Conservation (phyloP, 2,329 filamentous ascomycete genomes). For the Sarocladium oryzae region DNA sequence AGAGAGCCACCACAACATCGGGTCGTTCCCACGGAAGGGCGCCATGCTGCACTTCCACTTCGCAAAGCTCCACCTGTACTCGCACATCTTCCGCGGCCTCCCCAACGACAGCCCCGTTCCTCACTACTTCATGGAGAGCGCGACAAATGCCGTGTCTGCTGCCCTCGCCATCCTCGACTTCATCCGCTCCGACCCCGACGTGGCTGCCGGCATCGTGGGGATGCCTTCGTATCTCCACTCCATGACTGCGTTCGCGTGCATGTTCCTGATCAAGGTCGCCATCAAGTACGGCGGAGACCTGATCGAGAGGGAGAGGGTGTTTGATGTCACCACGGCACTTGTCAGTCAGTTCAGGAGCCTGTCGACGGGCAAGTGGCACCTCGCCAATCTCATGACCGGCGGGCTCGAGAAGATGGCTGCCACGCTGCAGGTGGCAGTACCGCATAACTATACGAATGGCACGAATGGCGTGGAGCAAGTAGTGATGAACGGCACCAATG, state of each 20-base stretch:
- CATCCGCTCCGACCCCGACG: slow-evolving; percentile 34
- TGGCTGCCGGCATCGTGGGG: slow-evolving; percentile 32
- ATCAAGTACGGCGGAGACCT: slow-evolving; percentile 33
- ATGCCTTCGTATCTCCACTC: slow-evolving; percentile 46
- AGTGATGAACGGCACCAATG: slow-evolving; percentile 2
- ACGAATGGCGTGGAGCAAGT: slow-evolving; percentile 1
- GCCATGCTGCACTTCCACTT: slow-evolving; percentile 35
- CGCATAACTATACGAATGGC: not conserved
- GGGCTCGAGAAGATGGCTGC: slow-evolving; percentile 35
- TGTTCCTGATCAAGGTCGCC: slow-evolving; percentile 43
- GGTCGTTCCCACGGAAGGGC: slow-evolving; percentile 33
- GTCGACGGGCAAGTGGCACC: slow-evolving; percentile 36
- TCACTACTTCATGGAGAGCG: slow-evolving; percentile 27
- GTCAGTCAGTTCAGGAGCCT: slow-evolving; percentile 33
- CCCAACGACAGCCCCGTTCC: slow-evolving; percentile 26
- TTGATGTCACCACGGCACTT: slow-evolving; percentile 29
- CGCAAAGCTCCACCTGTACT: slow-evolving; percentile 35
- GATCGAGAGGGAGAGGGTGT: slow-evolving; percentile 29
- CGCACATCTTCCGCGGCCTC: slow-evolving; percentile 33
- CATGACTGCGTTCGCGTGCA: slow-evolving; percentile 47
- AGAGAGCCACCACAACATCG: slow-evolving; percentile 34
- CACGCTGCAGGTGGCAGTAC: slow-evolving; percentile 10
- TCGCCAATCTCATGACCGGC: slow-evolving; percentile 39
- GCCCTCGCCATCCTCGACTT: slow-evolving; percentile 38
- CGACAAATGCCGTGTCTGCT: slow-evolving; percentile 26